These are phyloP conservation scores for Diaporthe aspalathi DNA, from an alignment of 2,329 filamentous ascomycete genomes.

Conservation along the genomic window DNA sequence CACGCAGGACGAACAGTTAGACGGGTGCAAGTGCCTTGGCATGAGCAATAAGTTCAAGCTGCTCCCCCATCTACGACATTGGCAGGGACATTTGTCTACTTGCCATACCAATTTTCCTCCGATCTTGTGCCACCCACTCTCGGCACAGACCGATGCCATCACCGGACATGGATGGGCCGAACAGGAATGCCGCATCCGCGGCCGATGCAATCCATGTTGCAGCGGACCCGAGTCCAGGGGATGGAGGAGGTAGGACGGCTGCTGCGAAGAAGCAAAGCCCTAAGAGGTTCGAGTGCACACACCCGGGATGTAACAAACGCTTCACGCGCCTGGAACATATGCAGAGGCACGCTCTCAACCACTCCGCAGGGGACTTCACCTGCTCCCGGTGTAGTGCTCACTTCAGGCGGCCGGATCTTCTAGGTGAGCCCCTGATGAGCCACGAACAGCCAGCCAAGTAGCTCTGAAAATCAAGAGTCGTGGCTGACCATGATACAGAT, in stretches of 20 bases:
- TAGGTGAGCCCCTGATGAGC: constrained; percentile 55
- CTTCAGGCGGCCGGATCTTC: constrained; percentile 70
- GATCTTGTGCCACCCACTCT: constrained; percentile 20
- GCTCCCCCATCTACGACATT: constrained; percentile 36
- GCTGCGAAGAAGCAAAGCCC: constrained; percentile 32
- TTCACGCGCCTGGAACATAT: constrained; percentile 70
- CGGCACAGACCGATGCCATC: neutral
- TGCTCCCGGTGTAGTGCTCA: constrained; percentile 70
- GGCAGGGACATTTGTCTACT: neutral
- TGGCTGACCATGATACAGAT: constrained; percentile 52
- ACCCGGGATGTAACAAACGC: constrained; percentile 60
- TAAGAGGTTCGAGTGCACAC: constrained; percentile 50
- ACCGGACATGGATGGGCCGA: constrained; percentile 26
- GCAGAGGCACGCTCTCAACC: constrained; percentile 68
- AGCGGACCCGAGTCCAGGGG: neutral
- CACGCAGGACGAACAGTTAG: neutral
- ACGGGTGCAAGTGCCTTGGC: constrained; percentile 10
- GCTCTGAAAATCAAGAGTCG: too few relatives aligned
- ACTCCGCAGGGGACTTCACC: constrained; percentile 61
- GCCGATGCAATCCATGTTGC: constrained; percentile 29
- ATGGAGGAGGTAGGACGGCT: neutral
- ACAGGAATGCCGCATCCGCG: neutral
- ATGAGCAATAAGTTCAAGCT: neutral
- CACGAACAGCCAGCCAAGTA: too few relatives aligned
- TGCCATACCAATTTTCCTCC: neutral